Conservation (phyloP, 129 eudicot genomes). For the Saposhnikovia divaricata region DNA sequence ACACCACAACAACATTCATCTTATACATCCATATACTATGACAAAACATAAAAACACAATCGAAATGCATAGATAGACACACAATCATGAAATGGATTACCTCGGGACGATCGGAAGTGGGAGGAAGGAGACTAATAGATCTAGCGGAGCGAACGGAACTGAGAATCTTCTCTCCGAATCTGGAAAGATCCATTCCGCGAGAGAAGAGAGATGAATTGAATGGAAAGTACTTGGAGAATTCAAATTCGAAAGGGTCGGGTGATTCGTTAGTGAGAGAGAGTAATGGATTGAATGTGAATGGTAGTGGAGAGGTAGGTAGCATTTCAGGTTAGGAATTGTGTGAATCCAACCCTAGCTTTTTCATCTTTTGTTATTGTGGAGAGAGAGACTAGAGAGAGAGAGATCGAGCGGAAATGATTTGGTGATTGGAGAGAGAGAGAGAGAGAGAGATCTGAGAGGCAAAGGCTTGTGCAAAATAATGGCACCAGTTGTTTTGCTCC, state of each 20-base stretch:
- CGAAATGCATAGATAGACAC: background rate
- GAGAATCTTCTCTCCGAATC: constrained; percentile 77
- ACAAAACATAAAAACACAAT: background rate
- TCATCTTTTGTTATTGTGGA: background rate
- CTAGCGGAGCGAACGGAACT: constrained; percentile 92
- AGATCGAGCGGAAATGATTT: background rate
- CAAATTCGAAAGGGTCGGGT: constrained; percentile 32
- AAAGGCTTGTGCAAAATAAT: background rate
- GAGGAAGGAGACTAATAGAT: constrained; percentile 55
- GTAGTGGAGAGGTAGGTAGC: constrained; percentile 42
- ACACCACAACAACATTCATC: background rate
- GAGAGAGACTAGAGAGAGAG: background rate
- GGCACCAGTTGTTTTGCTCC: background rate
- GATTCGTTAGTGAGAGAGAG: constrained; percentile 46
- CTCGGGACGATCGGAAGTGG: constrained; percentile 78
- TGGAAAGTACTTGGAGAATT: constrained; percentile 44
- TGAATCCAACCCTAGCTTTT: background rate
- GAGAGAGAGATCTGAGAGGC: background rate
- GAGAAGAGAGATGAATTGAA: constrained; percentile 55
- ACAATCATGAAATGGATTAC: constrained; percentile 14
- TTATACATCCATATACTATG: background rate
- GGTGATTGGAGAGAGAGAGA: background rate
- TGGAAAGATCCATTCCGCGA: constrained; percentile 75
- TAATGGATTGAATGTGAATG: constrained; percentile 44
- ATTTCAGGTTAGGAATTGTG: constrained; percentile 38